Conservation (phyloP, 177 flowering plant genomes). For the Vitis hybrid region DNA sequence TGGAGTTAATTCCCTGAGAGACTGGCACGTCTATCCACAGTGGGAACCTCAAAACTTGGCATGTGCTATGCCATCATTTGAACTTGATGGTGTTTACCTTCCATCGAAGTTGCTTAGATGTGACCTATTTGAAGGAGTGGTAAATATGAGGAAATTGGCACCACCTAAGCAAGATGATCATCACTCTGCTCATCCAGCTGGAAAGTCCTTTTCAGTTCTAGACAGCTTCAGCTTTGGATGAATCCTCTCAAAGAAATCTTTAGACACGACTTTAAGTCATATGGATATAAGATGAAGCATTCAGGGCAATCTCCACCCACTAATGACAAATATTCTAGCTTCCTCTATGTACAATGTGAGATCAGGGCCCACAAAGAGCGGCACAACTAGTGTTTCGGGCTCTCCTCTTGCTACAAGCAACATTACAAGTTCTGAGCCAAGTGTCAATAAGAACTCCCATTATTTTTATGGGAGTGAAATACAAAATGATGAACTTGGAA, state of each 20-base stretch:
- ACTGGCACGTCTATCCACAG: conserved; percentile 93
- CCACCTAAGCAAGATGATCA: conserved; percentile 75
- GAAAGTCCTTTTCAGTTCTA: conserved; percentile 54
- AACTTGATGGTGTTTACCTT: conserved; percentile 82
- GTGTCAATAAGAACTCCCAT: conserved; percentile 48
- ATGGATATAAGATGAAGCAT: conserved; percentile 63
- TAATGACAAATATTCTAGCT: conserved; percentile 77
- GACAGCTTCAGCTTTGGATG: conserved; percentile 85
- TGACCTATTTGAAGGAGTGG: too few species aligned
- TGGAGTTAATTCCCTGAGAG: conserved; percentile 76
- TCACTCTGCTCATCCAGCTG: conserved; percentile 34
- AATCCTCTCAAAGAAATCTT: conserved; percentile 75
- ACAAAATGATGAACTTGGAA: conserved; percentile 45
- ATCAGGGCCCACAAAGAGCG: conserved; percentile 62
- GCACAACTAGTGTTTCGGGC: conserved; percentile 58
- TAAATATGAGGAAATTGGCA: conserved; percentile 55
- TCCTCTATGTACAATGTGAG: conserved; percentile 86
- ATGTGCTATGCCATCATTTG: conserved; percentile 73
- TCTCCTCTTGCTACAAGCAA: conserved; percentile 94
- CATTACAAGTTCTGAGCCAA: conserved; percentile 81
- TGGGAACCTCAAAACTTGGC: conserved; percentile 90
- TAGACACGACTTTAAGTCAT: too few species aligned
- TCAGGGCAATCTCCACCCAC: conserved; percentile 67
- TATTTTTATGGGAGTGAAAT: conserved; percentile 49
- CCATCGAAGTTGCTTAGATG: conserved; percentile 25